Conservation (phyloP, 257 asterid genomes). For the Solanum gandarillasii region DNA sequence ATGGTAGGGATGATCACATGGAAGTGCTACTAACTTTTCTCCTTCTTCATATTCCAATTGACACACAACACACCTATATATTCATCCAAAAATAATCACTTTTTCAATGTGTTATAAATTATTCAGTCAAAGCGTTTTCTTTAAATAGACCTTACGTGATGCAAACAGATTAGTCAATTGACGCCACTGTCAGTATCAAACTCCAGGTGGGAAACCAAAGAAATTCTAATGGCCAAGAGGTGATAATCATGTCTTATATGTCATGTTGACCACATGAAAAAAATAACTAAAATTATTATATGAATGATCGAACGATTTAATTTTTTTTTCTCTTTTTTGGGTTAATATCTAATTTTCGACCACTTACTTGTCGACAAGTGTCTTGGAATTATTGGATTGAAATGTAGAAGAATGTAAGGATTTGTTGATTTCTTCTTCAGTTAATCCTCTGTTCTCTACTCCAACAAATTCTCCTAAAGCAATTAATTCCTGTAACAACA, state of each 20-base stretch:
- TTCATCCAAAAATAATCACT: not conserved
- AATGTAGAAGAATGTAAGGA: slow-evolving; percentile 29
- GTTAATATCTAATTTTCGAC: not conserved
- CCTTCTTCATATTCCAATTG: slow-evolving; percentile 55
- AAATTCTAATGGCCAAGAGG: not conserved
- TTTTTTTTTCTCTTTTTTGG: no score
- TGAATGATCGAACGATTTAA: not conserved
- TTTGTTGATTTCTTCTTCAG: slow-evolving; percentile 33
- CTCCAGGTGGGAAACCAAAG: not conserved
- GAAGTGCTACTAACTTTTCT: slow-evolving; percentile 34
- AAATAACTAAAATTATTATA: not conserved
- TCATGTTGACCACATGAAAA: not conserved
- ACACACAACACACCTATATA: slow-evolving; percentile 48
- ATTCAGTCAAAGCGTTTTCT: not conserved
- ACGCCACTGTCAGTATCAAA: not conserved
- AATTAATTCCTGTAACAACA: slow-evolving; percentile 34
- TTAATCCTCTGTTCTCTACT: slow-evolving; percentile 48
- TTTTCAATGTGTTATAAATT: not conserved
- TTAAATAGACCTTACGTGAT: not conserved
- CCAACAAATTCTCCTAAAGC: slow-evolving; percentile 67
- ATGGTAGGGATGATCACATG: slow-evolving; percentile 46
- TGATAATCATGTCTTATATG: not conserved
- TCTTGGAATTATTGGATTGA: slow-evolving; percentile 10
- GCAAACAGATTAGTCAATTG: not conserved
- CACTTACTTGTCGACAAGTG: slow-evolving; percentile 31